These are phyloP conservation scores for Jasminum sambac DNA, from an alignment of 257 asterid species.

Conservation along the genomic window DNA sequence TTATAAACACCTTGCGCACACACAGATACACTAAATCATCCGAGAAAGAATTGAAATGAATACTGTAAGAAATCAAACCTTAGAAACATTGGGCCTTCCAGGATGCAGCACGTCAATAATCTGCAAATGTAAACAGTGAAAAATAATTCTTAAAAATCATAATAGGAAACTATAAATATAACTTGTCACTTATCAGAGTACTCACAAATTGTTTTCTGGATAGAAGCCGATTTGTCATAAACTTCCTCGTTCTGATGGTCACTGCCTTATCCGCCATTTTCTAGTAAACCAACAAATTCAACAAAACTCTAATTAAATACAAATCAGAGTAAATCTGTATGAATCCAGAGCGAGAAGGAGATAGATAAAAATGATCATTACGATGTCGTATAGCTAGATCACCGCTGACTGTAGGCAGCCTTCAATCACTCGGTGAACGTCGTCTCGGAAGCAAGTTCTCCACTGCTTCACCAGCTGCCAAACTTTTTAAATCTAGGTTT, in stretches of 20 bases:
- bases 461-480: constrained; percentile 6
- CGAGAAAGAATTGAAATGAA: background rate
- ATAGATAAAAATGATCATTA: background rate
- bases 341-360: background rate
- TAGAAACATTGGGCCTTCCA: constrained; percentile 85
- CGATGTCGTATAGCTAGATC: constrained; percentile 31
- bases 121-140: constrained; percentile 27
- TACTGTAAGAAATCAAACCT: constrained; percentile 39
- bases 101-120: constrained; percentile 89
- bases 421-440: constrained; percentile 14
- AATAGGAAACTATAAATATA: background rate
- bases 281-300: constrained; percentile 22
- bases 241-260: constrained; percentile 82
- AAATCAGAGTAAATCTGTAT: background rate
- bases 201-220: constrained; percentile 86
- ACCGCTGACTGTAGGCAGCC: constrained; percentile 29
- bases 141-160: background rate
- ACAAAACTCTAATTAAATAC: constrained; percentile 6
- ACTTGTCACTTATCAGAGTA: background rate
- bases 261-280: constrained; percentile 95
- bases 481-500: constrained; percentile 34
- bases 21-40: too few relatives aligned
- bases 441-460: constrained; percentile 24
- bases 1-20: too few relatives aligned
- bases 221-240: constrained; percentile 87